phyloP scores from a whole-genome alignment of 78 protist species.

The Reticulomyxa filosa region DNA sequence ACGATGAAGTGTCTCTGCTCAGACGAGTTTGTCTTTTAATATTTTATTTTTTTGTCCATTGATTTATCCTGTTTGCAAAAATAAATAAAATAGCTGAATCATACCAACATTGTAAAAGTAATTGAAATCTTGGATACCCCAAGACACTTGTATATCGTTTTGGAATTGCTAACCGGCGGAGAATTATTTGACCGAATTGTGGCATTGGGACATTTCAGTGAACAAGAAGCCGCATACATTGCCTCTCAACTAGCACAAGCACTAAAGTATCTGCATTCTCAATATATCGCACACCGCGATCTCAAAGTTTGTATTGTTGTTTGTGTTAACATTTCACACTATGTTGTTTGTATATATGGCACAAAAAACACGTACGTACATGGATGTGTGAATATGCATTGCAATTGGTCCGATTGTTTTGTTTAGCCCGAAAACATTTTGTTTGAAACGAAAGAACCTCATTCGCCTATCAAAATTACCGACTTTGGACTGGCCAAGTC shows the following conservation, averaged over 20 bases:
- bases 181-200: conserved; percentile 21
- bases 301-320: background rate
- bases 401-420: no score
- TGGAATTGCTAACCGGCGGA: conserved; percentile 15
- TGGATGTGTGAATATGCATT: no score
- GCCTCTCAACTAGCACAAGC: background rate
- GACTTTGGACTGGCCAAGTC: conserved; percentile 7
- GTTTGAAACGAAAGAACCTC: background rate
- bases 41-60: no score
- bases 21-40: no score
- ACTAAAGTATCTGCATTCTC: conserved; percentile 11
- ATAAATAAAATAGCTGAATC: background rate
- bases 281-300: conserved; percentile 13
- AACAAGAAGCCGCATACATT: background rate
- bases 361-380: no score
- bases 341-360: no score
- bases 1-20: conserved; percentile 12
- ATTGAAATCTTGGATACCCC: conserved; percentile 1
- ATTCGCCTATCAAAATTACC: conserved; percentile 1
- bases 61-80: no score
- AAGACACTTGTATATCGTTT: background rate
- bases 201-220: background rate
- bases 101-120: background rate
- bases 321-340: no score
- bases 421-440: conserved; percentile 6